phyloP scores from a whole-genome alignment of 805 yeast genomes.

The Geotrichum ghanense region DNA sequence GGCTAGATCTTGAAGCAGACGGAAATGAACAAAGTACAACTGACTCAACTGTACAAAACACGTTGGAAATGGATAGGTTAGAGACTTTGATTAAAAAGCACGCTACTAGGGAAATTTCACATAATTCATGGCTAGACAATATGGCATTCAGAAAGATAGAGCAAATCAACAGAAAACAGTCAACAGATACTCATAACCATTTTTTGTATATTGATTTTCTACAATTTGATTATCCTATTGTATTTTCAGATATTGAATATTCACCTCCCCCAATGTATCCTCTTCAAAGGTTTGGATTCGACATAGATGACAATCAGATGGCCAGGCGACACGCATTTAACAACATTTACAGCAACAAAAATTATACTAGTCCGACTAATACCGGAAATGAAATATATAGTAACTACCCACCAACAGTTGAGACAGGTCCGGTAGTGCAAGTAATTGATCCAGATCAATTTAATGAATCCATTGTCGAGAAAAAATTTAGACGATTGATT shows the following conservation, averaged over 20 bases:
- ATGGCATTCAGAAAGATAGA: slow-evolving; percentile 47
- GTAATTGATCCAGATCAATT: slow-evolving; percentile 63
- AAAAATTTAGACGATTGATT: slow-evolving; percentile 73
- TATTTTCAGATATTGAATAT: slow-evolving; percentile 48
- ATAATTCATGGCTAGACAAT: slow-evolving; percentile 65
- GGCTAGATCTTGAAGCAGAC: slow-evolving; percentile 28
- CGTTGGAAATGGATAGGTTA: slow-evolving; percentile 33
- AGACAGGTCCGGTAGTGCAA: slow-evolving; percentile 16
- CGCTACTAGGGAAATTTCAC: slow-evolving; percentile 53
- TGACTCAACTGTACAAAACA: slow-evolving; percentile 13
- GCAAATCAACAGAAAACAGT: slow-evolving; percentile 20
- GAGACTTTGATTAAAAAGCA: slow-evolving; percentile 48
- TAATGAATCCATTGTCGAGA: slow-evolving; percentile 73
- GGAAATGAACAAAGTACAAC: slow-evolving; percentile 21
- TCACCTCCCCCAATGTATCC: slow-evolving; percentile 4
- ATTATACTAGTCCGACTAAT: background rate
- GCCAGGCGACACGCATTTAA: slow-evolving; percentile 2
- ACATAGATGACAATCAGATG: slow-evolving; percentile 1
- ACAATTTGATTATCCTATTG: slow-evolving; percentile 61
- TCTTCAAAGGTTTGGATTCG: slow-evolving; percentile 10
- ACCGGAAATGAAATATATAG: slow-evolving; percentile 2
- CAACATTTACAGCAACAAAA: slow-evolving; percentile 5
- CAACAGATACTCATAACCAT: slow-evolving; percentile 15
- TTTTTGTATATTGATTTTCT: slow-evolving; percentile 45
- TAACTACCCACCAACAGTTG: slow-evolving; percentile 4